Conservation (phyloP, 495 filamentous ascomycete species). For the Cudoniella acicularis region DNA sequence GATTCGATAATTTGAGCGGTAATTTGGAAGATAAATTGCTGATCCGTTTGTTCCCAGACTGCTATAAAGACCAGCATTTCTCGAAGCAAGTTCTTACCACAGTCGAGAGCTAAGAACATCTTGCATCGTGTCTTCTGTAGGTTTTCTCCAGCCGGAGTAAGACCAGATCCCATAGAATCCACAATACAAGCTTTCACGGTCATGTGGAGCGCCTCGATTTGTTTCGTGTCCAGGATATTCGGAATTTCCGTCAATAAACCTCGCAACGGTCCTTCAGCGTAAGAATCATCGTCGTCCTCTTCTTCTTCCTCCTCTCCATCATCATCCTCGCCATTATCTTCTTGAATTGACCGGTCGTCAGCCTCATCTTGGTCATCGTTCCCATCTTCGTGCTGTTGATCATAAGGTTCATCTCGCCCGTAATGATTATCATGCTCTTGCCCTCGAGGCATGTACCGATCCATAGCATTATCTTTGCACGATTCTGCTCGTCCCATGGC, state of each 20-base stretch:
- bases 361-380: constrained; percentile 51
- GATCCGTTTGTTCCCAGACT: constrained; percentile 89
- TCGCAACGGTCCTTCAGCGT: constrained; percentile 78
- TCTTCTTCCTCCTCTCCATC: constrained; percentile 71
- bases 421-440: constrained; percentile 27
- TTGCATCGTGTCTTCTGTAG: constrained; percentile 84
- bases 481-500: constrained; percentile 44
- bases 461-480: constrained; percentile 46
- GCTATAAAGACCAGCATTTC: constrained; percentile 94
- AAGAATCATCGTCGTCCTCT: constrained; percentile 73
- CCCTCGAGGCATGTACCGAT: constrained; percentile 33
- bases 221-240: constrained; percentile 85
- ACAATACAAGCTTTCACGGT: constrained; percentile 88
- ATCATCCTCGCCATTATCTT: constrained; percentile 44
- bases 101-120: constrained; percentile 79
- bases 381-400: constrained; percentile 26
- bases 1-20: constrained; percentile 94
- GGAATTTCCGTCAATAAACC: constrained; percentile 89
- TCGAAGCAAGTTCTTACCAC: constrained; percentile 79
- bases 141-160: constrained; percentile 58
- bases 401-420: constrained; percentile 61
- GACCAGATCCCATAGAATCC: constrained; percentile 54
- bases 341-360: constrained; percentile 49
- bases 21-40: constrained; percentile 89
- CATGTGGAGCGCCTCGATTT: constrained; percentile 94